phyloP scores from a whole-genome alignment of 768 basidiomycete species.

The Agaricus blazei region DNA sequence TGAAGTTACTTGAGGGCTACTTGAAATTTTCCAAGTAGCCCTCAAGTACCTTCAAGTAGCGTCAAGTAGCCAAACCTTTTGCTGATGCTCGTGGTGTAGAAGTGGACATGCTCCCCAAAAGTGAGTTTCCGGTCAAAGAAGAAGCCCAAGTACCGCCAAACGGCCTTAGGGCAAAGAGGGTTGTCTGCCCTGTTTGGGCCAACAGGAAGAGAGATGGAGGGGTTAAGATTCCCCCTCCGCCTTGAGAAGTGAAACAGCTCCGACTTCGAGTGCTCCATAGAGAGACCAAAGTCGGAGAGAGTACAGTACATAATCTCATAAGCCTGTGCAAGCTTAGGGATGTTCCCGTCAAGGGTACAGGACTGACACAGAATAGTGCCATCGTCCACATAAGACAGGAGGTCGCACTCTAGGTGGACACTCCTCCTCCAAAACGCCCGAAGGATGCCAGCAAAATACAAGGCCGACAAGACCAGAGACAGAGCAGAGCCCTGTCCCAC shows the following conservation, averaged over 20 bases:
- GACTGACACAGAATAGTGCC: neutral
- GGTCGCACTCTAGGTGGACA: neutral
- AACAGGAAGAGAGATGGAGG: neutral
- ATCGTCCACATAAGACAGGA: neutral
- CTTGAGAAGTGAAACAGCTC: neutral
- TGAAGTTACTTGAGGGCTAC: too few species aligned
- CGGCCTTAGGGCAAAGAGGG: neutral
- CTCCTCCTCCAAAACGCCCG: too few species aligned
- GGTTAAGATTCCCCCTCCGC: neutral
- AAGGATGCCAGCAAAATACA: too few species aligned
- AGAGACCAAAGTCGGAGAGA: neutral
- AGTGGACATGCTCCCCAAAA: neutral
- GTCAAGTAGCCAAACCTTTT: too few species aligned
- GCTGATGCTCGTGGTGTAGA: neutral
- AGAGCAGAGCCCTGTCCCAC: too few species aligned
- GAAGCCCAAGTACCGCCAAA: constrained; percentile 5
- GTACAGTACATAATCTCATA: neutral
- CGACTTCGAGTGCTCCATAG: neutral
- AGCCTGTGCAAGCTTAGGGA: neutral
- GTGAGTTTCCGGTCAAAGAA: neutral
- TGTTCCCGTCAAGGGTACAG: neutral
- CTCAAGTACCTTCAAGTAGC: too few species aligned
- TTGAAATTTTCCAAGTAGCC: too few species aligned
- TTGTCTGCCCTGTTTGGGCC: neutral
- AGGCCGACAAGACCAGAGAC: too few species aligned